Percentiles rank a stretch among this genome's conserved stretches.
Conservation (phyloP, 1,284 basidiomycete species). For the Clitocybe nebularis region DNA sequence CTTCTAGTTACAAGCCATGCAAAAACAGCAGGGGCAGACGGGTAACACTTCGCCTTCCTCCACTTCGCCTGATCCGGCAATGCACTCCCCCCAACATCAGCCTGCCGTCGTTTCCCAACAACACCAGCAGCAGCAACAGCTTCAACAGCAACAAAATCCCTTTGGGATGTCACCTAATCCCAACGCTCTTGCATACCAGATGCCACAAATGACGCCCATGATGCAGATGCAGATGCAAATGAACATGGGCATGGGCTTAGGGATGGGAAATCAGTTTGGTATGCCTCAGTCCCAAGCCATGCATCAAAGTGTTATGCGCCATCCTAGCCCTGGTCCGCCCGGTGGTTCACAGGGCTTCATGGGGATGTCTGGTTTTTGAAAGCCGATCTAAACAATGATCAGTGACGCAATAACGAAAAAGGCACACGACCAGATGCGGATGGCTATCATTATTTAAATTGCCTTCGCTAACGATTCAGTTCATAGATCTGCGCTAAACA, state of each 20-base stretch:
- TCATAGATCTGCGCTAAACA: conserved; percentile 1
- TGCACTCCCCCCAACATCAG: conserved; percentile 35
- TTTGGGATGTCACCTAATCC: conserved; percentile 48
- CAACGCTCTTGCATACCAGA: conserved; percentile 47
- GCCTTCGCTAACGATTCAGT: background rate
- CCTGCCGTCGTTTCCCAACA: conserved; percentile 24
- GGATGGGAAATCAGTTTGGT: conserved; percentile 43
- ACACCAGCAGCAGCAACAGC: conserved; percentile 20
- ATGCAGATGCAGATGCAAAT: conserved; percentile 67
- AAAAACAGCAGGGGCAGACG: conserved; percentile 59
- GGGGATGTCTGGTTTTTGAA: conserved; percentile 41
- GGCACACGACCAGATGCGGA: conserved; percentile 2
- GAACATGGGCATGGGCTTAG: conserved; percentile 31
- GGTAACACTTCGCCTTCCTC: conserved; percentile 39
- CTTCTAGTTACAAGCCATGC: conserved; percentile 70
- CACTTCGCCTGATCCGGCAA: conserved; percentile 31
- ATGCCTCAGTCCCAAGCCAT: conserved; percentile 62
- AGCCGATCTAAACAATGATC: background rate
- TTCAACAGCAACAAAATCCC: conserved; percentile 40
- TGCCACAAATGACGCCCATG: conserved; percentile 59
- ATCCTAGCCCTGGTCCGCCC: conserved; percentile 57
- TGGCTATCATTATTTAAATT: background rate
- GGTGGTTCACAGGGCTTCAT: conserved; percentile 50
- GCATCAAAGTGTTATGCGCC: conserved; percentile 77
- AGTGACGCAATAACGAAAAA: conserved; percentile 2